Conservation (phyloP, 2,329 filamentous ascomycete genomes). For the Neocatenulostroma microsporum region DNA sequence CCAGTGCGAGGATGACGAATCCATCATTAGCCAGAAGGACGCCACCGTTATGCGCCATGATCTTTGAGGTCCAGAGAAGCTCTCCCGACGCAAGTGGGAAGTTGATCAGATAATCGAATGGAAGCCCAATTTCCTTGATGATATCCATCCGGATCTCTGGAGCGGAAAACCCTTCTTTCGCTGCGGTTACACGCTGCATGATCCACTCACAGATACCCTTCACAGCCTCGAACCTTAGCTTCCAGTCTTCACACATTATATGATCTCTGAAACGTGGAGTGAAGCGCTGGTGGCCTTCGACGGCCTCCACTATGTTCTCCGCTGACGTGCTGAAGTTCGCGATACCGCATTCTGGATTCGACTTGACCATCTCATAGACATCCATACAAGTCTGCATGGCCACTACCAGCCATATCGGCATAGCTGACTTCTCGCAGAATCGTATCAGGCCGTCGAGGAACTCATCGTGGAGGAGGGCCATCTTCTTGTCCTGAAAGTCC, state of each 20-base stretch:
- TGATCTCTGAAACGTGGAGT: too few species aligned
- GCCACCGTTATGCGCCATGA: background rate
- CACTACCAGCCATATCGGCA: conserved; percentile 3
- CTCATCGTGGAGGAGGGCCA: too few species aligned
- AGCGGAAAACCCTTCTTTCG: conserved; percentile 1
- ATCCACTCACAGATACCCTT: too few species aligned
- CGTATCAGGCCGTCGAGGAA: too few species aligned
- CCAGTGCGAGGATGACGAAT: conserved; percentile 1
- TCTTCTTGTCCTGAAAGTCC: too few species aligned
- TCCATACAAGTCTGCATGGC: conserved; percentile 4
- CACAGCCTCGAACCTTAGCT: too few species aligned
- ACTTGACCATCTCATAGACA: conserved; percentile 4
- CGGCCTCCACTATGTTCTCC: too few species aligned
- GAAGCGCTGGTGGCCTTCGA: too few species aligned
- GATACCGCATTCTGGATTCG: too few species aligned
- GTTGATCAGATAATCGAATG: background rate
- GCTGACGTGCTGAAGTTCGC: too few species aligned
- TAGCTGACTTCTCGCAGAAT: too few species aligned
- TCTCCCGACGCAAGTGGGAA: background rate
- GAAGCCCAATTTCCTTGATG: conserved; percentile 6
- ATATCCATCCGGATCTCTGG: conserved; percentile 6
- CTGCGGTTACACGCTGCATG: background rate
- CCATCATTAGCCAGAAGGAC: background rate
- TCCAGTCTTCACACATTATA: too few species aligned
- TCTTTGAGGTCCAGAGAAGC: background rate